A percentile compares a stretch with the other conserved stretches of the same genome.
phyloP scores from a whole-genome alignment of 176 grass and related monocot species.

The Chloris gayana region DNA sequence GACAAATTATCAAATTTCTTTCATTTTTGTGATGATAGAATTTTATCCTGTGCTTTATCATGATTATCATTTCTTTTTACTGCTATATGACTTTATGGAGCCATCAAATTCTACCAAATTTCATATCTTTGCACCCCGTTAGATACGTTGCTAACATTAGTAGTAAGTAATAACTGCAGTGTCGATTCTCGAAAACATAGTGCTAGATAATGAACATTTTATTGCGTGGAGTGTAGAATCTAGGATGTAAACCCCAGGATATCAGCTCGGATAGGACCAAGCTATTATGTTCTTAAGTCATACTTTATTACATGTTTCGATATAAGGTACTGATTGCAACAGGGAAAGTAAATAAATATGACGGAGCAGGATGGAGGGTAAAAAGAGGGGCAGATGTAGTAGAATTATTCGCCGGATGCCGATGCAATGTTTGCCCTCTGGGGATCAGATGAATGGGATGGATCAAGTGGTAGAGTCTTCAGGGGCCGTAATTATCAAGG shows the following conservation, averaged over 20 bases:
- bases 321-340: neutral
- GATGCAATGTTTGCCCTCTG: conserved; percentile 77
- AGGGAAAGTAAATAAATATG: neutral
- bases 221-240: neutral
- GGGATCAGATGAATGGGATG: conserved; percentile 48
- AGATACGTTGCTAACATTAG: neutral
- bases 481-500: conserved; percentile 22
- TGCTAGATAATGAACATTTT: neutral
- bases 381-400: conserved; percentile 16
- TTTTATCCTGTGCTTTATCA: neutral
- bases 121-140: neutral
- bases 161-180: neutral
- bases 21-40: neutral
- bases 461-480: conserved; percentile 41
- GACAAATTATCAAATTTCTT: neutral
- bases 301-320: neutral
- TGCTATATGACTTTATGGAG: neutral
- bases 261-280: neutral
- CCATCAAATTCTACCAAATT: neutral
- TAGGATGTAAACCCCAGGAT: neutral
- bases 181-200: neutral
- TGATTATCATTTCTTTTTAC: neutral
- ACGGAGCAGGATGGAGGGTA: conserved; percentile 29
- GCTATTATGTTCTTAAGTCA: neutral
- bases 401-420: conserved; percentile 5